A percentile compares a stretch with the other conserved stretches of the same genome.
Evolutionary conservation across 192 early-diverging fungal species (phyloP).

Genomic region (Powellomyces hirtus): DNA sequence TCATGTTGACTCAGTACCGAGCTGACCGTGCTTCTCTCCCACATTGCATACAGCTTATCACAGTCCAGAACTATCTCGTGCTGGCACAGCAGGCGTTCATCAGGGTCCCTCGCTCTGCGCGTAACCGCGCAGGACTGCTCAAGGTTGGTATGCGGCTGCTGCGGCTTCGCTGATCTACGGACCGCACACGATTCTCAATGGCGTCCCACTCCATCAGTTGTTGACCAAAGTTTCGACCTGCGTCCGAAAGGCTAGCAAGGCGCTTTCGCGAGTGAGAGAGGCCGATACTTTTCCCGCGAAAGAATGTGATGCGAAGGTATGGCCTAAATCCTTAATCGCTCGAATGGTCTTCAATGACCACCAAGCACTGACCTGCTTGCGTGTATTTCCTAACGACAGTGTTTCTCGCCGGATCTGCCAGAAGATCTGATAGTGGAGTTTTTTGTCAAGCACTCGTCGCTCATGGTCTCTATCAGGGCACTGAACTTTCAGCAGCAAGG

Average conservation of each 20-base stretch:
- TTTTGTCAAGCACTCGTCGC: constrained; percentile 17
- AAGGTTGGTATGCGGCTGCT: background rate
- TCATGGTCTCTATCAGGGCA: constrained; percentile 31
- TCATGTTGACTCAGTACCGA: too few relatives aligned
- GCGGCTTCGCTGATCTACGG: background rate
- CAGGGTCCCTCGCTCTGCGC: background rate
- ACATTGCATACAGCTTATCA: constrained; percentile 24
- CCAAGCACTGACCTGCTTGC: background rate
- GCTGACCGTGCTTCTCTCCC: too few relatives aligned
- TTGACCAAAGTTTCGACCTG: background rate
- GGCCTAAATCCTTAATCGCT: background rate
- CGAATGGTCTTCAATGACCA: background rate
- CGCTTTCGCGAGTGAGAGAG: constrained; percentile 5
- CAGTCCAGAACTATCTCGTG: constrained; percentile 22
- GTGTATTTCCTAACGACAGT: constrained; percentile 7
- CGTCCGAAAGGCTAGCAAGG: constrained; percentile 6
- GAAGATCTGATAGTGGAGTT: constrained; percentile 46
- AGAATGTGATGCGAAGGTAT: constrained; percentile 28
- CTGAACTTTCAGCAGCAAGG: constrained; percentile 35
- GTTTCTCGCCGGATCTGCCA: constrained; percentile 42
- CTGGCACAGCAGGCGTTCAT: constrained; percentile 17
- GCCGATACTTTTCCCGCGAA: constrained; percentile 15
- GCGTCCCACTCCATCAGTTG: constrained; percentile 6
- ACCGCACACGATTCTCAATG: background rate
- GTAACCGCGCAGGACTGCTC: background rate